Evolutionary conservation across 192 early-diverging fungal species (phyloP).

Genomic region (Kickxella alabastrina): DNA sequence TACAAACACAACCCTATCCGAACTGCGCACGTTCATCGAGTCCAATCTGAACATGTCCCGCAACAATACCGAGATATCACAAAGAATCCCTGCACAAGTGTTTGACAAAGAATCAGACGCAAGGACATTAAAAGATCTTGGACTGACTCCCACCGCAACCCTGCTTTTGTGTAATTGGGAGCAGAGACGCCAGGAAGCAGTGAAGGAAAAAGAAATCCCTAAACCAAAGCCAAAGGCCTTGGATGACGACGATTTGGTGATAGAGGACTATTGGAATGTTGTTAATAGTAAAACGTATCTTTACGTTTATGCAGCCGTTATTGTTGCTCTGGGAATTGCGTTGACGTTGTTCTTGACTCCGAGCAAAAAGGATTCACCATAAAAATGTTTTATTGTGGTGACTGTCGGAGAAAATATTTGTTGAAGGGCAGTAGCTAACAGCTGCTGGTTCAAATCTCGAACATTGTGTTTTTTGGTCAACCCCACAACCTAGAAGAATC

Average conservation of each 20-base stretch:
- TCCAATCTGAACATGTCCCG: conserved; percentile 1
- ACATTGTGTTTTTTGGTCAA: too few relatives aligned
- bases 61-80: not conserved
- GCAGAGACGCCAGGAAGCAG: not conserved
- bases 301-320: not conserved
- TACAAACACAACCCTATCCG: conserved; percentile 1
- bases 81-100: conserved; percentile 2
- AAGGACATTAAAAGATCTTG: conserved; percentile 11
- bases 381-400: too few relatives aligned
- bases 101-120: conserved; percentile 7
- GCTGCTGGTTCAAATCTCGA: too few relatives aligned
- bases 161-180: conserved; percentile 12
- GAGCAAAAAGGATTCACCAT: not conserved
- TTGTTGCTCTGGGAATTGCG: not conserved
- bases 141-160: conserved; percentile 25
- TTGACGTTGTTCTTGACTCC: not conserved
- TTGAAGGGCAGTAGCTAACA: too few relatives aligned
- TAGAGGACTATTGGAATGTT: not conserved
- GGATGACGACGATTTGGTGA: not conserved
- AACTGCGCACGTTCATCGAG: conserved; percentile 10
- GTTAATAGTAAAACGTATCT: not conserved
- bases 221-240: not conserved
- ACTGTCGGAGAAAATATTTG: too few relatives aligned
- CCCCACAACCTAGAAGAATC: too few relatives aligned
- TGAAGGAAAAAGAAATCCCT: not conserved